Base-by-base conservation (phyloP, 108 stramenopile species). In the Nannochloropsis gaditana region DNA sequence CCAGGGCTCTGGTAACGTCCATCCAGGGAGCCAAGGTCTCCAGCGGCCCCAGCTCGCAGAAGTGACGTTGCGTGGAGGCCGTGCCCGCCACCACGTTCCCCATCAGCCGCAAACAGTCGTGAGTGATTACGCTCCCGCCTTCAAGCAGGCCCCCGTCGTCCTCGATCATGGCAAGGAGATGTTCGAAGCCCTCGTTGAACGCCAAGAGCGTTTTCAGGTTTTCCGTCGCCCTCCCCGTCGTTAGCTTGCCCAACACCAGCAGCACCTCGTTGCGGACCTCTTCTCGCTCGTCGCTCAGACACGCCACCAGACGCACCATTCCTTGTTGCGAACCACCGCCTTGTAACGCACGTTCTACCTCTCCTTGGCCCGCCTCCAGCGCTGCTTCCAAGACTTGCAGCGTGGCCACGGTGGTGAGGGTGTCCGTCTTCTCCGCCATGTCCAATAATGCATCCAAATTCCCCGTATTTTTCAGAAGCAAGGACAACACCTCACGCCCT, bases 191-290 rank as follows among this genome's bases (percentile, higher is more conserved):
- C 59, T 73, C 59, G n/a, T 73, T 73, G 59, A 73, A 73, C 8
- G 6, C 59, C 59, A 73, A 73, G 59, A 73, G 59, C 59, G 59
- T 73, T n/a, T 5, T 73, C 19, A 73, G 59, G 59, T 73, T 73
- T n/a, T 73, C 59, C 19, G 59, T n/a, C 4, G 59, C 59, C 6
- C 19, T n/a, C 2, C 59, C 59, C 59, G 59, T 6, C 6, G 59
- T 73, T 15, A 73, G 59, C 8, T 73, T 73, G 59, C 59, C 8
- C 4, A 73, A n/a, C 19, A 73, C 59, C 15, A 73, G 59, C 59
- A 73, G n/a, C 59, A 73, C 59, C 6, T 73, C 59, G n/a, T 73
- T 73, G n/a, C 59, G 59, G 59, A 73, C 59, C n/a, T 73, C 59
- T 73, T 73, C 59, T 4, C 59, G 59, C n/a, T 73, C 59, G 59